These are phyloP conservation scores for Penicillium crustosum DNA, from an alignment of 2,329 filamentous ascomycete genomes.

Conservation along the genomic window DNA sequence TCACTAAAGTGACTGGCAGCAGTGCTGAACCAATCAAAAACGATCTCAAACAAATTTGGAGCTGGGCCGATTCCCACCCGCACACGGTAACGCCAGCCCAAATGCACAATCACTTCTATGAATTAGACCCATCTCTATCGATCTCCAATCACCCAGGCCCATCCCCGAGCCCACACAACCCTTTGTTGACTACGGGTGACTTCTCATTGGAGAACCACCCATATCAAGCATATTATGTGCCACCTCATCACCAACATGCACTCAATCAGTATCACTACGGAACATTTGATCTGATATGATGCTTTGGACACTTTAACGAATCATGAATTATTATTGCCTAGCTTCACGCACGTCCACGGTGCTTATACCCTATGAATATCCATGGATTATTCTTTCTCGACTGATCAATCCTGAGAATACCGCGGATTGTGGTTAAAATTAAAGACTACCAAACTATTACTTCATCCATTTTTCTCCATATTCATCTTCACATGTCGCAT, in stretches of 20 bases:
- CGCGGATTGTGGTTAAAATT: not conserved
- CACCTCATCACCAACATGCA: conserved; percentile 55
- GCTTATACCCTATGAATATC: not conserved
- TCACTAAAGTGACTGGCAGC: conserved; percentile 77
- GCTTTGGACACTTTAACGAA: not conserved
- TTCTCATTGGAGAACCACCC: conserved; percentile 77
- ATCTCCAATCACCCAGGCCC: conserved; percentile 35
- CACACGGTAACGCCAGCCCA: conserved; percentile 24
- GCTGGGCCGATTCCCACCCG: conserved; percentile 56
- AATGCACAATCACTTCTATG: conserved; percentile 22
- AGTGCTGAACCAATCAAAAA: conserved; percentile 68
- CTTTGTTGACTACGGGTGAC: conserved; percentile 68
- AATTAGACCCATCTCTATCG: conserved; percentile 24
- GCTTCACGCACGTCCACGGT: not conserved
- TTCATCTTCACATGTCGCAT: not conserved
- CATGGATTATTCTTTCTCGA: not conserved
- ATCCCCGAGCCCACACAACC: conserved; percentile 61
- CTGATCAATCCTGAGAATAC: not conserved
- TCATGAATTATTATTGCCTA: not conserved
- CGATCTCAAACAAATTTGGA: conserved; percentile 75
- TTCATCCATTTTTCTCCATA: not conserved
- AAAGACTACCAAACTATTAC: not conserved
- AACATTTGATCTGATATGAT: conserved; percentile 8
- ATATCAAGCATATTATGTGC: conserved; percentile 77
- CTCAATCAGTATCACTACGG: conserved; percentile 29